Evolutionary conservation across 2,329 filamentous ascomycete species (phyloP).

Genomic region (Fragosphaeria purpurea): DNA sequence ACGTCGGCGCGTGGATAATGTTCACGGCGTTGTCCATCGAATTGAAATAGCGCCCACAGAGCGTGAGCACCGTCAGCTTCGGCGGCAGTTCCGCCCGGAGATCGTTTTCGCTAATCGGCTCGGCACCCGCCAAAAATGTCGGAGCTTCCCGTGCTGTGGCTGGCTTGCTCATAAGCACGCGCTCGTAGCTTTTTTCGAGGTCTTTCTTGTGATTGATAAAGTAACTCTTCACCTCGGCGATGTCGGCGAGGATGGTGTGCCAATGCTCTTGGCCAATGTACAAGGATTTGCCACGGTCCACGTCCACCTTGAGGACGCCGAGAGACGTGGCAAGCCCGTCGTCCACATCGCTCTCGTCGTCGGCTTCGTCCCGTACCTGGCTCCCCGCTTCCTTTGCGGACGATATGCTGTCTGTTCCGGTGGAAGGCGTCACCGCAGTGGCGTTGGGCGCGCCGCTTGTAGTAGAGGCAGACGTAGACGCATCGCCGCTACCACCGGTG

Average conservation of each 20-base stretch:
- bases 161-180: conserved; percentile 60
- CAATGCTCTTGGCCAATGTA: conserved; percentile 79
- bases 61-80: conserved; percentile 70
- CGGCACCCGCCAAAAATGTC: conserved; percentile 67
- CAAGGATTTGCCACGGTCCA: conserved; percentile 65
- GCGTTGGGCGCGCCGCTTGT: conserved; percentile 18
- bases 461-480: conserved; percentile 16
- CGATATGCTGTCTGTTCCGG: conserved; percentile 34
- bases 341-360: conserved; percentile 60
- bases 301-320: conserved; percentile 73
- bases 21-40: conserved; percentile 61
- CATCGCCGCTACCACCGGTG: conserved; percentile 52
- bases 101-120: conserved; percentile 63
- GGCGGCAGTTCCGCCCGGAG: conserved; percentile 70
- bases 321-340: conserved; percentile 60
- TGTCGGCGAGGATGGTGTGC: conserved; percentile 70
- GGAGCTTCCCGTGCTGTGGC: conserved; percentile 52
- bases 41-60: conserved; percentile 87
- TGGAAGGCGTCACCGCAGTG: conserved; percentile 14
- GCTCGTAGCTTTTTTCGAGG: conserved; percentile 69
- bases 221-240: conserved; percentile 88
- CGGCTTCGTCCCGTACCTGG: conserved; percentile 32
- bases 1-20: conserved; percentile 75
- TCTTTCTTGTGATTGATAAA: conserved; percentile 82
- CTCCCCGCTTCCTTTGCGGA: conserved; percentile 23